Percentiles rank a stretch among this genome's conserved stretches.
These are phyloP conservation scores for Limtongia smithiae DNA, from an alignment of 805 yeast genomes.

Conservation along the genomic window DNA sequence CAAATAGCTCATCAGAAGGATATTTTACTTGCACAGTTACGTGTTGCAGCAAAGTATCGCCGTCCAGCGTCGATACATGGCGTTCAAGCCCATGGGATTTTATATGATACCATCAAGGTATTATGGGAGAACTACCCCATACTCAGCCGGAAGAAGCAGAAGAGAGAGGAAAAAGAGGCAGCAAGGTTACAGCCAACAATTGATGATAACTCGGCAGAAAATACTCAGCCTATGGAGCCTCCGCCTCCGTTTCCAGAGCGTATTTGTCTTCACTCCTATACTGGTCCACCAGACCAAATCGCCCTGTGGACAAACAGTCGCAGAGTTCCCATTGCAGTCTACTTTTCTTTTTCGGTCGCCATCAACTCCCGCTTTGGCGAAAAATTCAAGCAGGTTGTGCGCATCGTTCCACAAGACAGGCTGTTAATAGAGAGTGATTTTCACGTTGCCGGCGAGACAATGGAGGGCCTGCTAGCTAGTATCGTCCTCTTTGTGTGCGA, in stretches of 20 bases:
- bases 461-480: constrained; percentile 28
- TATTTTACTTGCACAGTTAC: constrained; percentile 51
- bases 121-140: constrained; percentile 21
- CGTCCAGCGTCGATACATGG: constrained; percentile 75
- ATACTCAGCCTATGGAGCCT: not conserved
- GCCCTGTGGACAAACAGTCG: constrained; percentile 44
- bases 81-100: constrained; percentile 69
- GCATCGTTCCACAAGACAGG: constrained; percentile 38
- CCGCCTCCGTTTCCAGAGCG: constrained; percentile 29
- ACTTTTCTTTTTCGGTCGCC: constrained; percentile 53
- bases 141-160: constrained; percentile 6
- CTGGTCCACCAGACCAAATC: constrained; percentile 75
- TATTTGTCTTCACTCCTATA: constrained; percentile 76
- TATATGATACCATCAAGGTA: constrained; percentile 46
- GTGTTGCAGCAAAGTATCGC: constrained; percentile 48
- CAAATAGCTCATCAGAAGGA: constrained; percentile 60
- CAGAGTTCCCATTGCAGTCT: constrained; percentile 39
- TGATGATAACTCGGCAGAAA: not conserved
- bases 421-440: constrained; percentile 56
- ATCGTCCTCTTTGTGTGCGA: constrained; percentile 18
- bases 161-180: constrained; percentile 4
- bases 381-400: constrained; percentile 36
- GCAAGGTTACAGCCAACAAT: not conserved
- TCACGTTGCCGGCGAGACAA: constrained; percentile 34
- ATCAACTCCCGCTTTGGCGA: constrained; percentile 43